Base-by-base conservation (phyloP, 1,284 basidiomycete species). In the Trametes hirsuta region DNA sequence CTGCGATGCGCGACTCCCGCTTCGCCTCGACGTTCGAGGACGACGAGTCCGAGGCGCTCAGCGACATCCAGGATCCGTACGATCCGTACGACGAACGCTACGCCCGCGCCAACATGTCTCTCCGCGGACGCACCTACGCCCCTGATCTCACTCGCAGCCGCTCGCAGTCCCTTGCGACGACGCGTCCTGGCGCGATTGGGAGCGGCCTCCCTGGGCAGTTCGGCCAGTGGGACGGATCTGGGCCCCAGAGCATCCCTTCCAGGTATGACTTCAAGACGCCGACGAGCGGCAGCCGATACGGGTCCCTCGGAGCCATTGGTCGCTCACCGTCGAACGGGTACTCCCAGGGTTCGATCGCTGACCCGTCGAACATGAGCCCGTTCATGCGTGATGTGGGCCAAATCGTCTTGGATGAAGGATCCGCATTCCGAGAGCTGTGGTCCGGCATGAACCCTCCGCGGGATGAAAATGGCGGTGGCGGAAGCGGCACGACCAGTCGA, bases 401-500 rank as follows among this genome's bases (percentile, higher is more conserved):
- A 73, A 91, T 93, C 59, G 74, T 92, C 39, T 75, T 88, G 54
- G 88, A 91, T 66, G 88, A 90, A 55, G 83, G 82, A 3, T 82
- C 85, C 0, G 83, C 84, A 0, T 84, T 89, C 66, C 79, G 86
- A 45, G 88, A 90, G 66, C 77, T 90, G 9, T 91, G 88, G 88
- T 80, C 84, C 0, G 85, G 84, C 34, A 84, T 84, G 79, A 78
- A 84, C 61, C 84, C 80, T 0, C 84, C 81, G 6, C 77, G 81
- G 47, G 83, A 87, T 63, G 86, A 88, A 71, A 81, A 80, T 55
- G 84, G 83, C 22, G 79, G 78, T 10, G 83, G 80, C 15, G 83
- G 83, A 0, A 93, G 91, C 68, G 94, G 93, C 0, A 89, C 91
- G 1, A 93, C 93, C 10, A 93, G 90, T 67, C 79, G 94, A 46